Percentiles rank a stretch among this genome's conserved stretches.
Conservation (phyloP, 2,329 filamentous ascomycete species). For the Cordyceps cicadae region DNA sequence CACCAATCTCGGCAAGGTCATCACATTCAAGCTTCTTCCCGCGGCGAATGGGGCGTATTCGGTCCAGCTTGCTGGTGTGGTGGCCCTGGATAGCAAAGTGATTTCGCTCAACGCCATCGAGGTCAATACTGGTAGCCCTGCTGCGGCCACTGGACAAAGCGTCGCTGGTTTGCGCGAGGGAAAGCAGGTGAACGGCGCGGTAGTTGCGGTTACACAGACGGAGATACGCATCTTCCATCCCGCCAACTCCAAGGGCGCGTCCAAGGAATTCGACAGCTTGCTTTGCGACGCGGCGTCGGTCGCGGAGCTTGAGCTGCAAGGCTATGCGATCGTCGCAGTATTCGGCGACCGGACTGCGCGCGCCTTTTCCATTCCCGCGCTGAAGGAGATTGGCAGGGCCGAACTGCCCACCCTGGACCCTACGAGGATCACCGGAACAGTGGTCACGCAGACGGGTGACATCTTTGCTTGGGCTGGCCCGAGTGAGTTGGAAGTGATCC, state of each 20-base stretch:
- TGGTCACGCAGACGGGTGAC: constrained; percentile 70
- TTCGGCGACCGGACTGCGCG: constrained; percentile 76
- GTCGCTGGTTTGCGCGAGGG: constrained; percentile 74
- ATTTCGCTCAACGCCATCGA: constrained; percentile 74
- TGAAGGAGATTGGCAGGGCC: constrained; percentile 72
- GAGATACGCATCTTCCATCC: constrained; percentile 86
- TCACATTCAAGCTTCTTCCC: constrained; percentile 86
- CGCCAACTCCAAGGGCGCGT: constrained; percentile 77
- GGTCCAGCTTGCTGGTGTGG: constrained; percentile 61
- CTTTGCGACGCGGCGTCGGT: constrained; percentile 76
- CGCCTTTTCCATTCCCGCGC: constrained; percentile 75
- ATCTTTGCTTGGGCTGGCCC: constrained; percentile 84
- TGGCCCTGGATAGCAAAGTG: constrained; percentile 58
- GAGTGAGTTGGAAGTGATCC: constrained; percentile 74
- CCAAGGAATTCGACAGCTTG: constrained; percentile 76
- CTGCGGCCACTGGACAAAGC: constrained; percentile 63
- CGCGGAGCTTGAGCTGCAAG: constrained; percentile 64
- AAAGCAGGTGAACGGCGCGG: constrained; percentile 64
- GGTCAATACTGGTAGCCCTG: constrained; percentile 65
- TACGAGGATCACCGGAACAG: constrained; percentile 58
- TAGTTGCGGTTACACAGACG: constrained; percentile 62
- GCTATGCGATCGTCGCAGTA: constrained; percentile 71
- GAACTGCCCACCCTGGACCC: constrained; percentile 65
- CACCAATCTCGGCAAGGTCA: constrained; percentile 73
- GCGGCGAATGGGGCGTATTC: constrained; percentile 59